phyloP scores from a whole-genome alignment of 306 rosid species.

The Rubus parviflorus region DNA sequence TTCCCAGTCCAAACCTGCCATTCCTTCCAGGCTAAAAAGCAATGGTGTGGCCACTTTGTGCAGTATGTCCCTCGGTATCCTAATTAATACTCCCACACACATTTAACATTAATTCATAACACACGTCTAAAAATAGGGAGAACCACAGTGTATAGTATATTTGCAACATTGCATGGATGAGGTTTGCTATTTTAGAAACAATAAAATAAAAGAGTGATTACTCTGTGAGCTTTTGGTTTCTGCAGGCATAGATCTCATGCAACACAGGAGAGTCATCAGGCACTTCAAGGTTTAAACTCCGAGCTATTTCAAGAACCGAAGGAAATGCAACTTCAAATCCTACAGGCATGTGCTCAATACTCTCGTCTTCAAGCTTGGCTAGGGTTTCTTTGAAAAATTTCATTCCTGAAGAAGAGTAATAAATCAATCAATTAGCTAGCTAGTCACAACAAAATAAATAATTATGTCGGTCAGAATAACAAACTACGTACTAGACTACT shows the following conservation, averaged over 20 bases:
- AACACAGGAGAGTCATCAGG: slow-evolving; percentile 56
- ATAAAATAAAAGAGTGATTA: background rate
- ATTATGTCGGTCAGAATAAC: too few relatives aligned
- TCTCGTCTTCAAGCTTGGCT: slow-evolving; percentile 61
- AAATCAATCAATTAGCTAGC: too few relatives aligned
- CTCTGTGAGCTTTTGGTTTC: slow-evolving; percentile 75
- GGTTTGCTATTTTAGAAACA: background rate
- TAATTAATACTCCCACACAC: slow-evolving; percentile 31
- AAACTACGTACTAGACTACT: too few relatives aligned
- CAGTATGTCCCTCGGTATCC: slow-evolving; percentile 87
- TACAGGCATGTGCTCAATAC: slow-evolving; percentile 79
- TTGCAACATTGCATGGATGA: slow-evolving; percentile 1
- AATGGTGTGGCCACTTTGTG: slow-evolving; percentile 87
- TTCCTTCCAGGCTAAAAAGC: slow-evolving; percentile 92
- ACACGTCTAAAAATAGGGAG: background rate
- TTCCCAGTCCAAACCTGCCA: slow-evolving; percentile 80
- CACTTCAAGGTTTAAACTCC: slow-evolving; percentile 52
- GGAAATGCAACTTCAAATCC: slow-evolving; percentile 98
- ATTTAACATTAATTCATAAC: background rate
- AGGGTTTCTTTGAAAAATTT: slow-evolving; percentile 55
- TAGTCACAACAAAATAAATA: too few relatives aligned
- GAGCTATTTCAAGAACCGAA: slow-evolving; percentile 69
- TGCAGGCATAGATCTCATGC: slow-evolving; percentile 60
- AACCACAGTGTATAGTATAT: background rate
- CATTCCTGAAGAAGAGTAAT: slow-evolving; percentile 44